These are phyloP conservation scores for Coprinellus micaceus DNA, from an alignment of 768 basidiomycete genomes.

Conservation along the genomic window DNA sequence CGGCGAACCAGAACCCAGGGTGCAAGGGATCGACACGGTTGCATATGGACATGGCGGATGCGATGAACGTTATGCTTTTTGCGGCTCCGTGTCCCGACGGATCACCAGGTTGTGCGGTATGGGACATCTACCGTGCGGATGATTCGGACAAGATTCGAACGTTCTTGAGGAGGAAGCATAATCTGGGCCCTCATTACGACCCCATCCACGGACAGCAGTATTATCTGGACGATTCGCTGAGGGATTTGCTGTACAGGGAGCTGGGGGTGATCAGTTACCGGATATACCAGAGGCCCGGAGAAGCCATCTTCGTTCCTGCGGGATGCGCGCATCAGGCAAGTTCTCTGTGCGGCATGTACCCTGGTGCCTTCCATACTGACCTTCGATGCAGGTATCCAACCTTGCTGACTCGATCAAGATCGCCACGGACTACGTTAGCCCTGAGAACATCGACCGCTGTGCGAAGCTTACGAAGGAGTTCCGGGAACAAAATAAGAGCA, in stretches of 20 bases:
- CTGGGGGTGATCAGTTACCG: constrained; percentile 75
- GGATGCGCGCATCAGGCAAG: constrained; percentile 87
- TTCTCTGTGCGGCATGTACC: not conserved
- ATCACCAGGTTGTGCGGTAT: constrained; percentile 76
- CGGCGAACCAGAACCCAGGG: constrained; percentile 58
- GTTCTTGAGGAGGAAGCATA: constrained; percentile 60
- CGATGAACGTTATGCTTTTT: constrained; percentile 87
- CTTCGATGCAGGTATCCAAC: constrained; percentile 69
- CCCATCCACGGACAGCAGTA: constrained; percentile 90
- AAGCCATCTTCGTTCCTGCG: constrained; percentile 94
- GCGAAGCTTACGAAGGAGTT: constrained; percentile 86
- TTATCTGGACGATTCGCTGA: constrained; percentile 70
- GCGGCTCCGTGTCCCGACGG: constrained; percentile 55
- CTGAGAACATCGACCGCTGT: constrained; percentile 86
- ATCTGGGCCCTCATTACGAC: constrained; percentile 52
- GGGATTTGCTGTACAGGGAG: constrained; percentile 63
- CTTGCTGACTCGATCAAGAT: constrained; percentile 95
- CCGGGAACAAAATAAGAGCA: constrained; percentile 80
- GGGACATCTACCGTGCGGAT: constrained; percentile 85
- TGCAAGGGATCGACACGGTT: constrained; percentile 84
- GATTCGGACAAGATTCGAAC: constrained; percentile 75
- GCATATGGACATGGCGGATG: constrained; percentile 95
- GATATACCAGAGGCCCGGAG: constrained; percentile 86
- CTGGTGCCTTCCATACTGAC: not conserved
- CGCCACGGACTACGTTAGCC: constrained; percentile 91